phyloP scores from a whole-genome alignment of 306 rosid species.

The Chamaecrista fasciculata region DNA sequence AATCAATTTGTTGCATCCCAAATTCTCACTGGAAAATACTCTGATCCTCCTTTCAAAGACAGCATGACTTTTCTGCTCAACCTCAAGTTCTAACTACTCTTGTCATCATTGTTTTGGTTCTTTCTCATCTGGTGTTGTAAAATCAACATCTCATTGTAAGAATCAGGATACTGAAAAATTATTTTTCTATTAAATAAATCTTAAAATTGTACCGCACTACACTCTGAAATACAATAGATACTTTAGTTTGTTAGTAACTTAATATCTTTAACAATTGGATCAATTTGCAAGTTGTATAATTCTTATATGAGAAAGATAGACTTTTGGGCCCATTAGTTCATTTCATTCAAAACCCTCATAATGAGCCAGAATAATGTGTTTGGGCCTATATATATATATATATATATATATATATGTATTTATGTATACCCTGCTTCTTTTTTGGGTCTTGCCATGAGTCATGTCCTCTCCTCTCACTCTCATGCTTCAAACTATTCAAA shows the following conservation, averaged over 20 bases:
- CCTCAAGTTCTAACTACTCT: conserved; percentile 40
- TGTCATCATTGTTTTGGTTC: neutral
- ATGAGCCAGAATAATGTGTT: no score
- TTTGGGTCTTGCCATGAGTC: neutral
- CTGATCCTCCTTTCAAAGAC: conserved; percentile 52
- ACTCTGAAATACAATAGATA: no score
- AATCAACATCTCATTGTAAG: neutral
- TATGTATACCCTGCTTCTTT: neutral
- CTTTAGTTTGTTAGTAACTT: no score
- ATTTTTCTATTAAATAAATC: no score
- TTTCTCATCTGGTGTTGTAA: neutral
- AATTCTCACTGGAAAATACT: conserved; percentile 63
- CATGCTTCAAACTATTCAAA: no score
- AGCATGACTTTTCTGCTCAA: conserved; percentile 59
- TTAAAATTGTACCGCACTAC: no score
- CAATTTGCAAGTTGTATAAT: neutral
- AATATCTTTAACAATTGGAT: neutral
- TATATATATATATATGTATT: no score
- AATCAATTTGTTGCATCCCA: conserved; percentile 63
- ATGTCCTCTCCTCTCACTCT: no score
- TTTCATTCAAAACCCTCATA: neutral
- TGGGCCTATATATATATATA: no score
- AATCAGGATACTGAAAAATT: neutral
- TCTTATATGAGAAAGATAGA: no score
- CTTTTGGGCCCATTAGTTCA: neutral